Evolutionary conservation across 345 rosid species (phyloP).

Genomic region (Acer yangbiense): DNA sequence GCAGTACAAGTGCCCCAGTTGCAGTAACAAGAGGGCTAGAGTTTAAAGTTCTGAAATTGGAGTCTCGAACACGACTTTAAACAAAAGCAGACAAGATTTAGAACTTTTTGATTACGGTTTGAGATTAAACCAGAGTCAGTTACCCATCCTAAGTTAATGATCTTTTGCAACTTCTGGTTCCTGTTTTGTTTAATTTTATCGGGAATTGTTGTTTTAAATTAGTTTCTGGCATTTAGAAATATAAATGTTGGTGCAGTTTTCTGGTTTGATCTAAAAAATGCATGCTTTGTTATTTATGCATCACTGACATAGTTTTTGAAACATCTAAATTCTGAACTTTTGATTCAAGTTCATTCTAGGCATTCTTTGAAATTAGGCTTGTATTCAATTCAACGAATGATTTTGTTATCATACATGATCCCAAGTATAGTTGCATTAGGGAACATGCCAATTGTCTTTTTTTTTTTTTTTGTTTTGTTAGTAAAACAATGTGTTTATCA

Average conservation of each 20-base stretch:
- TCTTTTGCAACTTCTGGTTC: constrained; percentile 26
- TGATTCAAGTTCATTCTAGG: too few relatives aligned
- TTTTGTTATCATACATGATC: too few relatives aligned
- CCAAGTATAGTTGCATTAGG: too few relatives aligned
- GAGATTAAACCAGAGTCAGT: constrained; percentile 40
- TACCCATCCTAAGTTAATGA: constrained; percentile 31
- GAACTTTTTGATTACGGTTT: constrained; percentile 39
- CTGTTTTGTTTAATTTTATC: constrained; percentile 28
- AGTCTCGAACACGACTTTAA: constrained; percentile 22
- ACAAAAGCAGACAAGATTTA: constrained; percentile 39
- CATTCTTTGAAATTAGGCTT: too few relatives aligned
- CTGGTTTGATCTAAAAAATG: neutral
- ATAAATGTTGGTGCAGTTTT: constrained; percentile 23
- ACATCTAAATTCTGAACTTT: too few relatives aligned
- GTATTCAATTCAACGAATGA: too few relatives aligned
- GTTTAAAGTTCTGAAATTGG: constrained; percentile 50
- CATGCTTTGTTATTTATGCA: neutral
- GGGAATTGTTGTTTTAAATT: constrained; percentile 29
- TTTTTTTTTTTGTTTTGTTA: too few relatives aligned
- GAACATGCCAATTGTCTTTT: too few relatives aligned
- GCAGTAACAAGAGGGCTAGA: constrained; percentile 94
- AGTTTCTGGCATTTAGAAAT: constrained; percentile 25
- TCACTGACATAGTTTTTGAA: neutral
- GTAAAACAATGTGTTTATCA: too few relatives aligned
- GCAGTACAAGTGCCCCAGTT: constrained; percentile 96